These are phyloP conservation scores for Aureobasidium namibiae DNA, from an alignment of 2,329 filamentous ascomycete species.

Conservation along the genomic window DNA sequence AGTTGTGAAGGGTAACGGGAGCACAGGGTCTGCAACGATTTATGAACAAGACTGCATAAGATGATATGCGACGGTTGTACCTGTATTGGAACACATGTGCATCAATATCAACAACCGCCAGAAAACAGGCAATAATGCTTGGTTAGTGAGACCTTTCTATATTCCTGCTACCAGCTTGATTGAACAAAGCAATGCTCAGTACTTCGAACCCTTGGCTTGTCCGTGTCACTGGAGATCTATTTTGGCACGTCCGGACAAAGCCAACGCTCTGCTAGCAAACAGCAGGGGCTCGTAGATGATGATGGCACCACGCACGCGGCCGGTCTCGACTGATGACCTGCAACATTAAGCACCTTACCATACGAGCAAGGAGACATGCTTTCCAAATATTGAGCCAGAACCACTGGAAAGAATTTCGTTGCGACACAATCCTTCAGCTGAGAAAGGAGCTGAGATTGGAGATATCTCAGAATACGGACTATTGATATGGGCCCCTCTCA, in stretches of 20 bases:
- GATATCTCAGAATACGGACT: background rate
- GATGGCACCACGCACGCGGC: background rate
- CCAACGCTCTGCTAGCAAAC: background rate
- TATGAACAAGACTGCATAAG: background rate
- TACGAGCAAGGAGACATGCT: conserved; percentile 1
- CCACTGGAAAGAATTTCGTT: background rate
- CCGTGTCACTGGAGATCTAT: background rate
- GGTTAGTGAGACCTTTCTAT: background rate
- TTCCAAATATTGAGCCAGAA: background rate
- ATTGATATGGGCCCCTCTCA: conserved; percentile 1
- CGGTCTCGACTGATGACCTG: background rate
- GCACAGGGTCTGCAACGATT: conserved; percentile 3
- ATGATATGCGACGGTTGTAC: background rate
- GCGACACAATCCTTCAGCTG: background rate
- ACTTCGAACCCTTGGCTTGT: background rate
- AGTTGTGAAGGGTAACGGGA: conserved; percentile 1
- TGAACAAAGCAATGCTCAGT: background rate
- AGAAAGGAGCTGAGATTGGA: background rate
- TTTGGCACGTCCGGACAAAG: background rate
- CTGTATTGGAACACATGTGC: conserved; percentile 1
- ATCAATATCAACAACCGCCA: background rate
- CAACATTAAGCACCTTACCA: background rate
- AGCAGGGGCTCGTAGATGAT: background rate
- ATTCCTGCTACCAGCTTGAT: background rate
- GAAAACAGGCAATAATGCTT: conserved; percentile 4